phyloP scores from a whole-genome alignment of 1,284 basidiomycete genomes.

The Sanghuangporus sanghuang region DNA sequence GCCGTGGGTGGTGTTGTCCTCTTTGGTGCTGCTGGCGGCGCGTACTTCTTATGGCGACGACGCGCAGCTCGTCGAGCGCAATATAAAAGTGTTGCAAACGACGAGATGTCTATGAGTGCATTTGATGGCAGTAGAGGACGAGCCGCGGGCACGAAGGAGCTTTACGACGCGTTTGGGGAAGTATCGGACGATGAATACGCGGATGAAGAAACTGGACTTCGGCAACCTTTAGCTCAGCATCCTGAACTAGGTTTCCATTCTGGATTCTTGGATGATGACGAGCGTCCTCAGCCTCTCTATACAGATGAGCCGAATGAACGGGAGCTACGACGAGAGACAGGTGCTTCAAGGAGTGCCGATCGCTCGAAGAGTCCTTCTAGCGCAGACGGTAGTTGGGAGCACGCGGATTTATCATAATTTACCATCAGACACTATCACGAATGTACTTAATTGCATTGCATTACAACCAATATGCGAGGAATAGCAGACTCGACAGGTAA shows the following conservation, averaged over 20 bases:
- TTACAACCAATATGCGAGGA: slow-evolving; percentile 7
- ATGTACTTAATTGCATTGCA: not conserved
- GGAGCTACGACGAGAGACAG: slow-evolving; percentile 9
- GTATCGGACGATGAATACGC: slow-evolving; percentile 59
- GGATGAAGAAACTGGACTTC: slow-evolving; percentile 60
- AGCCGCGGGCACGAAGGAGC: slow-evolving; percentile 64
- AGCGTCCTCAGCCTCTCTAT: slow-evolving; percentile 33
- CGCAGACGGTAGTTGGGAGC: slow-evolving; percentile 67
- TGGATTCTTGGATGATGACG: slow-evolving; percentile 26
- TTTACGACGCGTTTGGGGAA: slow-evolving; percentile 92
- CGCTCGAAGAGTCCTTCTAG: slow-evolving; percentile 36
- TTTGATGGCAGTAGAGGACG: slow-evolving; percentile 29
- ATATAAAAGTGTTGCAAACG: slow-evolving; percentile 69
- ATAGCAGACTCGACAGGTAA: slow-evolving; percentile 3
- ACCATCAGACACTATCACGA: not conserved
- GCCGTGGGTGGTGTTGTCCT: slow-evolving; percentile 66
- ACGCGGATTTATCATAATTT: slow-evolving; percentile 44
- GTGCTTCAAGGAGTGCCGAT: slow-evolving; percentile 18
- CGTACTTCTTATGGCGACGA: slow-evolving; percentile 50
- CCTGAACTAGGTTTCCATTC: slow-evolving; percentile 13
- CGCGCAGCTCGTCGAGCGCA: slow-evolving; percentile 42
- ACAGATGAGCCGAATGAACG: slow-evolving; percentile 51
- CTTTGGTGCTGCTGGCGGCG: slow-evolving; percentile 24
- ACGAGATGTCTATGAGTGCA: slow-evolving; percentile 70
- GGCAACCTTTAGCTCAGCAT: slow-evolving; percentile 19